Evolutionary conservation across 306 rosid species (phyloP), one percentile per base, ranked within the genome.

Genomic region (Dalbergia cultrata): DNA sequence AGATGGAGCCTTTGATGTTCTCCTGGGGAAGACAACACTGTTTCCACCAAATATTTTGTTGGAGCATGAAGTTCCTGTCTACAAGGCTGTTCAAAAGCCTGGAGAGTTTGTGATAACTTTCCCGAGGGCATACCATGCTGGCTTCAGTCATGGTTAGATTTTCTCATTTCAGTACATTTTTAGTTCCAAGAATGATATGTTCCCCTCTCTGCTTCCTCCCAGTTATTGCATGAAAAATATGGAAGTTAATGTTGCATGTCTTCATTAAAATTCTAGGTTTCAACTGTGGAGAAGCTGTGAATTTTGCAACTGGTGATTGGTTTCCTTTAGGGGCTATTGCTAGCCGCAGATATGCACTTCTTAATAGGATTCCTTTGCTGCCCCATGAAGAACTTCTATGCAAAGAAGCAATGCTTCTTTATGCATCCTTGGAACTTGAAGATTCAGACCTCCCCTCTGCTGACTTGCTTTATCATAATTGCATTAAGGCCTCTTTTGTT

Each of bases 271-370:
- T 61, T 86, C 11, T 79, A 96, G 99, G 99, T 79, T 96, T 96
- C 82, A 96, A 96, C 82, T 93, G 98, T 74, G 99, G 99, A 33
- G 99, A 96, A 84, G 99, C 99, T 8, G 98, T 96, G 87, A 96
- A 96, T 87, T 93, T 96, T 81, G 99, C 99, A 19, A 81, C 92
- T 79, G 94, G 97, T 33, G 93, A 90, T 88, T 96, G 99, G 99
- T 96, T 96, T 85, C 97, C 94, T 62, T 69, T 93, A 78, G 98
- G 98, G 34, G 98, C 93, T 82, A 80, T 89, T 82, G 97, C 98
- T 47, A 93, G 97, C 90, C 90, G 85, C 72, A 92, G 97, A 76
- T 96, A 96, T 86, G 91, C 99, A 9, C 75, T 74, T 83, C 98
- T 96, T 56, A 89, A 88, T 84, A 90, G 97, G 91, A 66, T 90